These are phyloP conservation scores for Aureobasidium sp. DNA, from an alignment of 2,329 filamentous ascomycete species.

Conservation along the genomic window DNA sequence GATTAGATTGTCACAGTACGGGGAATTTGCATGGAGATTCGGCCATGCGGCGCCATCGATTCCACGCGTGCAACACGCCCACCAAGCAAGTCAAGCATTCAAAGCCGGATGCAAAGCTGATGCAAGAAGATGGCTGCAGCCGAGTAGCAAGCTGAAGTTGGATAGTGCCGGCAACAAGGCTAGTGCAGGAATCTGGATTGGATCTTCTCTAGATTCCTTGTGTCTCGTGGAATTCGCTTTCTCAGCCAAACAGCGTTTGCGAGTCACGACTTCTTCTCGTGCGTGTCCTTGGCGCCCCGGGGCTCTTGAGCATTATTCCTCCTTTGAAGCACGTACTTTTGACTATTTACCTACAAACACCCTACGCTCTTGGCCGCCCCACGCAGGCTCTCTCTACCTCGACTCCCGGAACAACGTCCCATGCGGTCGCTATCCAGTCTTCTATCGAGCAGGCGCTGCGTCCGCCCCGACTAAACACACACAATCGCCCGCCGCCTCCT, in stretches of 20 bases:
- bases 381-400: conserved; percentile 2
- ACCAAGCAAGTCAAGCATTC: background rate
- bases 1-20: background rate
- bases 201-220: background rate
- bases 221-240: background rate
- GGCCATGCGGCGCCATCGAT: background rate
- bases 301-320: background rate
- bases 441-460: conserved; percentile 4
- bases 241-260: no score
- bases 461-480: conserved; percentile 9
- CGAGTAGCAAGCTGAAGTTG: background rate
- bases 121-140: background rate
- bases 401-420: background rate
- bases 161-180: background rate
- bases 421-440: conserved; percentile 5
- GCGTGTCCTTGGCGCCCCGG: background rate
- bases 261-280: background rate
- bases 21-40: background rate
- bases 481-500: conserved; percentile 3
- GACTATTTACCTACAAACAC: background rate
- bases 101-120: background rate
- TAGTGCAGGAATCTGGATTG: background rate
- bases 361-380: background rate
- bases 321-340: background rate
- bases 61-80: background rate